phyloP scores from a whole-genome alignment of 2,329 filamentous ascomycete species.

The Pezizomycotina sp. region DNA sequence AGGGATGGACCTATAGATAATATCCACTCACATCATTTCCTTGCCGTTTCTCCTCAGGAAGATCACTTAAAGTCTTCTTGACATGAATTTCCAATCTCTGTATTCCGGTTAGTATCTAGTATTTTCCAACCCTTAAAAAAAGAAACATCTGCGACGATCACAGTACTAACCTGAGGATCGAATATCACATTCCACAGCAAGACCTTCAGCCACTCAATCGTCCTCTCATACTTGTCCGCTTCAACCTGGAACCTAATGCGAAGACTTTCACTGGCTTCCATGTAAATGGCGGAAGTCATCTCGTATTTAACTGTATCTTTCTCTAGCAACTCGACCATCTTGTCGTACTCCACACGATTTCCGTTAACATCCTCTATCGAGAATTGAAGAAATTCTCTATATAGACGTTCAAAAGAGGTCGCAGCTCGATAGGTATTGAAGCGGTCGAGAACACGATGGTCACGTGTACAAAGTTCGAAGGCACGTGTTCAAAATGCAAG shows the following conservation, averaged over 20 bases:
- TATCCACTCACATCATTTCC: constrained; percentile 39
- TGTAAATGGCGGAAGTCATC: constrained; percentile 48
- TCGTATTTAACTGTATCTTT: constrained; percentile 75
- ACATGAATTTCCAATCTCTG: constrained; percentile 31
- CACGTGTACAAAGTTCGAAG: constrained; percentile 80
- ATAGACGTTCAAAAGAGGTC: constrained; percentile 71
- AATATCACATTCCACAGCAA: constrained; percentile 83
- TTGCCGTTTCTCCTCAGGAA: constrained; percentile 80
- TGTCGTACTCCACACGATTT: constrained; percentile 66
- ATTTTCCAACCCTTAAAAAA: background rate
- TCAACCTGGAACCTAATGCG: constrained; percentile 73
- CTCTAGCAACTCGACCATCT: constrained; percentile 81
- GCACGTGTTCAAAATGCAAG: constrained; percentile 91
- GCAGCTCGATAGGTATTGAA: constrained; percentile 59
- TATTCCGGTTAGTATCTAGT: background rate
- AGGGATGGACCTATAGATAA: background rate
- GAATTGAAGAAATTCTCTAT: constrained; percentile 89
- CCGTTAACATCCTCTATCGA: constrained; percentile 53
- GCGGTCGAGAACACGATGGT: constrained; percentile 65
- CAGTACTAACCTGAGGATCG: constrained; percentile 43
- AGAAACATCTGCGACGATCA: background rate
- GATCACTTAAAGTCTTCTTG: constrained; percentile 72
- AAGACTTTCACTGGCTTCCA: constrained; percentile 69
- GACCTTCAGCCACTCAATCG: constrained; percentile 68
- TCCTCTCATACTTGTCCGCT: constrained; percentile 65